These are phyloP conservation scores for Rostrohypoxylon terebratum DNA, from an alignment of 495 filamentous ascomycete species.

Conservation along the genomic window DNA sequence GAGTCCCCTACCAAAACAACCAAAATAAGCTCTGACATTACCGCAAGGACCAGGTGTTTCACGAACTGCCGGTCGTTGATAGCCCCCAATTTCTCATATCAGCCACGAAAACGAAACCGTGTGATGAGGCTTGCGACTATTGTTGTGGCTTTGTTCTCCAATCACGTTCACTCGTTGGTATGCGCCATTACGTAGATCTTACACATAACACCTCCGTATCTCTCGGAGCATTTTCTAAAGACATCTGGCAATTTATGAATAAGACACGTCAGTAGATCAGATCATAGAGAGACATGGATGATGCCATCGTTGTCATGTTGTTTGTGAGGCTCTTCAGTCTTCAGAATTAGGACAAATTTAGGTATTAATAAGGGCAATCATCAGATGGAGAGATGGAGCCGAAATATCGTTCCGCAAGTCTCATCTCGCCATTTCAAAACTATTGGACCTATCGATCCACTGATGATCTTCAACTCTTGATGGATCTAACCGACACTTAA, in stretches of 20 bases:
- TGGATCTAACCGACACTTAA: constrained; percentile 5
- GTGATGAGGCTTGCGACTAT: constrained; percentile 19
- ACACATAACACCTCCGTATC: constrained; percentile 16
- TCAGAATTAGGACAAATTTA: too few species aligned
- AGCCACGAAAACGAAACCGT: constrained; percentile 16
- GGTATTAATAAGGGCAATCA: neutral
- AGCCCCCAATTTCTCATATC: constrained; percentile 11
- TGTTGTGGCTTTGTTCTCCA: constrained; percentile 27
- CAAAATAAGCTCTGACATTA: constrained; percentile 29
- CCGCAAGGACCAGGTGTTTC: constrained; percentile 42
- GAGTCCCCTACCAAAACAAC: constrained; percentile 9
- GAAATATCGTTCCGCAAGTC: constrained; percentile 1
- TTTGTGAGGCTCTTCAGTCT: constrained; percentile 14
- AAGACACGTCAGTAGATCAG: neutral
- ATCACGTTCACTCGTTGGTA: constrained; percentile 10
- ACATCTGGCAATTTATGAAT: neutral
- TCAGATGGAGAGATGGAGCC: neutral
- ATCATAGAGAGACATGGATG: neutral
- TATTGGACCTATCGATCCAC: neutral
- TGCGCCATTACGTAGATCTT: constrained; percentile 27
- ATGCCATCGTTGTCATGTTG: constrained; percentile 1
- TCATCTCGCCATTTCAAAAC: constrained; percentile 22
- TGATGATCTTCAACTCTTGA: neutral
- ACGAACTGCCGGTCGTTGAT: constrained; percentile 40
- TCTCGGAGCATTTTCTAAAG: constrained; percentile 18